Evolutionary conservation across 306 rosid species (phyloP).

Genomic region (Ziziphus jujuba): DNA sequence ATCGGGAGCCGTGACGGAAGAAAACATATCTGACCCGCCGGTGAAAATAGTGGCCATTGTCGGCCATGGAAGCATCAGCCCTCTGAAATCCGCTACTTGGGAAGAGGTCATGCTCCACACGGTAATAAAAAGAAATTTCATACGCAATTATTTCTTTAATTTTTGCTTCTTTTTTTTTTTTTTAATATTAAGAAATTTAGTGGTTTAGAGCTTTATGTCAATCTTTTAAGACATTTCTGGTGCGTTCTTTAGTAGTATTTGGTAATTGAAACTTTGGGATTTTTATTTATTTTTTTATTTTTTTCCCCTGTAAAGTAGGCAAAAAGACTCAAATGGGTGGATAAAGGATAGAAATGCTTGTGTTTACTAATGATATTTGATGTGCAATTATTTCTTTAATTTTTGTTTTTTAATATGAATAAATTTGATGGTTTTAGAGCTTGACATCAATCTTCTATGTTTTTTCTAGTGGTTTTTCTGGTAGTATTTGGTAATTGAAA

Average conservation of each 20-base stretch:
- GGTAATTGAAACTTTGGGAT: neutral
- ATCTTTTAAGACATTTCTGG: neutral
- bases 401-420: no score
- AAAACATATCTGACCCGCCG: conserved; percentile 30
- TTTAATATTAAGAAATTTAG: neutral
- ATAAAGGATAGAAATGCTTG: conserved; percentile 69
- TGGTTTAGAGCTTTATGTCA: neutral
- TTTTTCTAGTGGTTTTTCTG: no score
- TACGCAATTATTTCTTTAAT: neutral
- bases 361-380: conserved; percentile 43
- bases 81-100: conserved; percentile 68
- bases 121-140: conserved; percentile 30
- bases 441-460: neutral
- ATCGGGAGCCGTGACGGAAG: conserved; percentile 5
- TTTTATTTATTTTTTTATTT: neutral
- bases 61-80: conserved; percentile 68
- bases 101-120: conserved; percentile 84
- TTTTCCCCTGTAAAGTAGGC: neutral
- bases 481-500: neutral
- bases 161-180: neutral
- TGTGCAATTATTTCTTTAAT: neutral
- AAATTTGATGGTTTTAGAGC: neutral
- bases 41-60: conserved; percentile 67
- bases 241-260: neutral
- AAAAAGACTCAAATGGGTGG: conserved; percentile 63